phyloP scores from a whole-genome alignment of 345 rosid genomes.

The Diplotaxis tenuifolia region DNA sequence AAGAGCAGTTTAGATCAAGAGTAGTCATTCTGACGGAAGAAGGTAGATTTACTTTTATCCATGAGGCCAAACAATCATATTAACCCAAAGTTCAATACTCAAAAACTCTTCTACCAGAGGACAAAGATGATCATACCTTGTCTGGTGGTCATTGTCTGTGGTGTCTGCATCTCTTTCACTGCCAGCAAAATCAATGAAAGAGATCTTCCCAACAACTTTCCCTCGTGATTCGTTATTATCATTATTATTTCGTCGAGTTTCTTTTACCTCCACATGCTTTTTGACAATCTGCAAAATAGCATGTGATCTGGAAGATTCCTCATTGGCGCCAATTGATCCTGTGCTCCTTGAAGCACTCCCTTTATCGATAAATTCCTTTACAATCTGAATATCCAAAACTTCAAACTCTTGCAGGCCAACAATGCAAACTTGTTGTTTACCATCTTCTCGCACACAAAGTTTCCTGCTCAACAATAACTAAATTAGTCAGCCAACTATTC shows the following conservation, averaged over 20 bases:
- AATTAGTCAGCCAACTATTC: conserved; percentile 16
- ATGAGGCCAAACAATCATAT: neutral
- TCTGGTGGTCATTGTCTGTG: conserved; percentile 96
- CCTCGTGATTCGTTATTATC: conserved; percentile 77
- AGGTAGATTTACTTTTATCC: neutral
- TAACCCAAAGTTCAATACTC: neutral
- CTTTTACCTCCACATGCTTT: conserved; percentile 84
- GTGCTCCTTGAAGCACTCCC: conserved; percentile 96
- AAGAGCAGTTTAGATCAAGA: conserved; percentile 9
- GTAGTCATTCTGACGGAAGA: neutral
- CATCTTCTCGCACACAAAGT: conserved; percentile 99
- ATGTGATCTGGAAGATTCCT: conserved; percentile 98
- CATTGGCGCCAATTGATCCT: conserved; percentile 97
- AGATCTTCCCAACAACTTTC: conserved; percentile 90
- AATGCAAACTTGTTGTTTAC: conserved; percentile 96
- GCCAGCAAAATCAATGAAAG: conserved; percentile 99
- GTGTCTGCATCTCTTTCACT: conserved; percentile 99
- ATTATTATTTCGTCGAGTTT: conserved; percentile 71
- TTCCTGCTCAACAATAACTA: conserved; percentile 50
- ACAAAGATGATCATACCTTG: conserved; percentile 53
- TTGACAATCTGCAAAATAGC: conserved; percentile 96
- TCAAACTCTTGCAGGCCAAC: conserved; percentile 97
- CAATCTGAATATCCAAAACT: conserved; percentile 92
- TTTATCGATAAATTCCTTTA: conserved; percentile 87
- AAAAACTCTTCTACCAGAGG: neutral